Conservation (phyloP, 768 basidiomycete genomes). For the Sporobolomyces pararoseus region DNA sequence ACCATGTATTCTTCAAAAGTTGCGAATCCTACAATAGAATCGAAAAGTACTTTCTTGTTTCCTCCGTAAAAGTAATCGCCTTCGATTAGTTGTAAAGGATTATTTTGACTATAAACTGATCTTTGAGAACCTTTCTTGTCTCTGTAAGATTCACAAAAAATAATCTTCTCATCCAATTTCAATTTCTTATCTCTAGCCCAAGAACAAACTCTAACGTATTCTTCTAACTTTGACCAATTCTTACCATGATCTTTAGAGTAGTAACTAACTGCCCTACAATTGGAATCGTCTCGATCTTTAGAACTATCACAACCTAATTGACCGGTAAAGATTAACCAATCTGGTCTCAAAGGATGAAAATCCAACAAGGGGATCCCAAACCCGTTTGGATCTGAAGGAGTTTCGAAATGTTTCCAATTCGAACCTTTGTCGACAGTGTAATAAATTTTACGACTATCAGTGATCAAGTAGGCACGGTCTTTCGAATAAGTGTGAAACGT, state of each 20-base stretch:
- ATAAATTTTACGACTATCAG: conserved; percentile 60
- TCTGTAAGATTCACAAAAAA: conserved; percentile 83
- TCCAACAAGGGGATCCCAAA: conserved; percentile 72
- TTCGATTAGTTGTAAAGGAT: conserved; percentile 72
- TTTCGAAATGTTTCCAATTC: conserved; percentile 60
- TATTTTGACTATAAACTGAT: conserved; percentile 54
- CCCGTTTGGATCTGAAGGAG: conserved; percentile 71
- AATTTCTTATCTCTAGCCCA: conserved; percentile 82
- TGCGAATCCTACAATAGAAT: conserved; percentile 86
- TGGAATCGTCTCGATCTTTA: conserved; percentile 51
- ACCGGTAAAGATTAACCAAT: conserved; percentile 86
- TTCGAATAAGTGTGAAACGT: conserved; percentile 74
- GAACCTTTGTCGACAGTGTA: conserved; percentile 80
- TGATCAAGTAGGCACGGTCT: conserved; percentile 88
- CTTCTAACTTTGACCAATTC: conserved; percentile 69
- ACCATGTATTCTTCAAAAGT: conserved; percentile 96
- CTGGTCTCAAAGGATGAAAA: conserved; percentile 76
- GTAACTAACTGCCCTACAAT: conserved; percentile 70
- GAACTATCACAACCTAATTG: conserved; percentile 67
- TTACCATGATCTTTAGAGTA: conserved; percentile 75
- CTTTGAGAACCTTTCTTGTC: conserved; percentile 77
- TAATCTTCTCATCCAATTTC: conserved; percentile 75
- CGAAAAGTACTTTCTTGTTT: conserved; percentile 72
- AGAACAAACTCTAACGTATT: conserved; percentile 82
- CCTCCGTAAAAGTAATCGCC: conserved; percentile 71